Evolutionary conservation across 306 rosid species (phyloP).

Genomic region (Malus fusca): DNA sequence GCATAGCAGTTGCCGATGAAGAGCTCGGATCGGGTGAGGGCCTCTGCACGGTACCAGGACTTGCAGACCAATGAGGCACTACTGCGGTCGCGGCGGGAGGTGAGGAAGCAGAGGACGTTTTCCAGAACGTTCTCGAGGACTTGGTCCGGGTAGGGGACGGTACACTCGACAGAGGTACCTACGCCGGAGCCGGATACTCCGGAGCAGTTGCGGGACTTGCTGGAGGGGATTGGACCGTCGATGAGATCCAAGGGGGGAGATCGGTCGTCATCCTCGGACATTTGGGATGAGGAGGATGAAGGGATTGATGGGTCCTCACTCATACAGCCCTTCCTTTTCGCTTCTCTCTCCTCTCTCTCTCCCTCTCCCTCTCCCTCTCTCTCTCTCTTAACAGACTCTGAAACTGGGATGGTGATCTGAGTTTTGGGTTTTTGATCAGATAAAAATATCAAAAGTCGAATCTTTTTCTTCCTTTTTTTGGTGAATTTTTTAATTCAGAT

Average conservation of each 20-base stretch:
- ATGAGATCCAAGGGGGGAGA: constrained; percentile 54
- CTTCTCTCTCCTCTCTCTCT: not conserved
- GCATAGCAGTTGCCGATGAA: constrained; percentile 83
- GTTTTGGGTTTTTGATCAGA: constrained; percentile 17
- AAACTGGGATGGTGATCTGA: constrained; percentile 13
- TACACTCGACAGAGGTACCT: constrained; percentile 18
- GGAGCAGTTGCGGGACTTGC: constrained; percentile 40
- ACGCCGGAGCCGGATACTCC: constrained; percentile 16
- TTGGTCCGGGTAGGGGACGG: constrained; percentile 50
- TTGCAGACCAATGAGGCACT: constrained; percentile 93
- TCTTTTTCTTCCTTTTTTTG: not conserved
- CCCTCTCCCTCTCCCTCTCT: not conserved
- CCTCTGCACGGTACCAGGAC: constrained; percentile 84
- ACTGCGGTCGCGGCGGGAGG: constrained; percentile 75
- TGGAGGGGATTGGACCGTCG: constrained; percentile 27
- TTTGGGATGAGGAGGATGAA: constrained; percentile 22
- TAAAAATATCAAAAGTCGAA: constrained; percentile 15
- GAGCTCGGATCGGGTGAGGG: constrained; percentile 82
- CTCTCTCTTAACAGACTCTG: not conserved
- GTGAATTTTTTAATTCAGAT: constrained; percentile 23
- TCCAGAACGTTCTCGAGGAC: constrained; percentile 86
- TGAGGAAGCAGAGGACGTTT: constrained; percentile 84
- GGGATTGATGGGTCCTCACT: constrained; percentile 26
- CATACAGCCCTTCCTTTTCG: constrained; percentile 18
- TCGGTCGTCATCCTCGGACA: constrained; percentile 70